Base-by-base conservation (phyloP, 805 yeast genomes). In the Teunomyces tritomae region DNA sequence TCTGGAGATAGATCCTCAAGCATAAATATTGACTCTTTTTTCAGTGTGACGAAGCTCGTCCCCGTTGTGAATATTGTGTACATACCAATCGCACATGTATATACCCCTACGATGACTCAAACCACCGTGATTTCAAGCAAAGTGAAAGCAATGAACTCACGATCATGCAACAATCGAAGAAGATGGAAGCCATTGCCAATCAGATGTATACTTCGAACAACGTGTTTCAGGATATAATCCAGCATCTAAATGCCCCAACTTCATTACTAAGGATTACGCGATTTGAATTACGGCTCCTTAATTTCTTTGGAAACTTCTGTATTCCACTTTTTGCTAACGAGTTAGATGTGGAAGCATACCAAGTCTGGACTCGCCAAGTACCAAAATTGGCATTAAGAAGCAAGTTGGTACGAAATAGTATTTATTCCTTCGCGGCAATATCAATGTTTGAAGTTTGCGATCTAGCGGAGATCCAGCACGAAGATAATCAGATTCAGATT, bases 11-110 rank as follows among this genome's bases (percentile, higher is more conserved):
- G 24, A 20, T 4, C 24, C 24, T 6, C 24, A 20, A 20, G 24
- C 6, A 20, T 2, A 20, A 1, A 8, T 11, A 27, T 5, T 52
- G 51, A 60, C 54, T 13, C 2, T 55, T 53, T 57, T 13, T 11
- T 9, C 35, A 67, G 71, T 67, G 72, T 44, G 53, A 63, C 44
- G 71, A 66, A 42, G 57, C 48, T 8, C 59, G 53, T 44, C 72
- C 72, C 3, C 28, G 44, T 7, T 67, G 72, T 49, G 71, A 67
- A 36, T 67, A 67, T 50, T 67, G 72, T 32, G 30, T 33, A 3
- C 66, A 64, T 47, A 63, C 70, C 5, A 49, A 52, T n/a, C 48
- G 68, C 2, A 39, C 42, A 1, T 67, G 72, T 8, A 17, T 13
- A 16, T 32, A 32, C 34, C 34, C 17, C 17, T 13, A 32, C 14